Evolutionary conservation across 352 stramenopile species (phyloP), one percentile per base, ranked within the genome.

Genomic region (Sclerospora graminicola): DNA sequence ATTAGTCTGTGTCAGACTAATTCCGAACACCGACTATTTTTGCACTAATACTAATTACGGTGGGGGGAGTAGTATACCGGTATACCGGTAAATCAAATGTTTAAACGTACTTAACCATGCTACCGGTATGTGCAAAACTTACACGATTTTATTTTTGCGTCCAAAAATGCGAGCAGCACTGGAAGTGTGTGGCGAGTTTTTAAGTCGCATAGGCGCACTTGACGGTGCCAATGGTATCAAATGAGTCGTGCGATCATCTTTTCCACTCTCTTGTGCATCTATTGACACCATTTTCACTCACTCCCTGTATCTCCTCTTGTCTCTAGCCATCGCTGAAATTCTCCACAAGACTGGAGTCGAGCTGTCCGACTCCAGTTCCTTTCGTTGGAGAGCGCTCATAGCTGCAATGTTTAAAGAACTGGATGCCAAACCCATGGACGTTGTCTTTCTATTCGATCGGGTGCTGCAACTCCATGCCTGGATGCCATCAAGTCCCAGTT

Each of bases 381-480:
- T 77, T 41, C 68, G 58, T 21, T 81, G 61, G 63, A 63, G 74
- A 14, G 47, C 55, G 45, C 51, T 87, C 16, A 41, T 89, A 27
- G 56, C 65, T 7, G 57, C 63, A 23, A 61, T 89, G 16, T 56
- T 51, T 8, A 32, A 59, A 27, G 78, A 89, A 30, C 47, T 89
- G 29, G 41, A 54, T 20, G 46, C 62, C 26, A n/a, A 47, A 7
- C 39, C 51, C 1, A 42, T 76, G 36, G 62, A 88, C 57, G 69
- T 70, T 16, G 52, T 65, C n/a, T 82, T 85, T 26, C 9, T 88
- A 35, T 84, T 81, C 47, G 71, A 83, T 26, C 58, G 74, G 4
- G 45, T 90, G 39, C 47, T 85, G 6, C 71, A 89, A 24, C 46
- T 89, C 34, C 42, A 57, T 26, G 41, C 49, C 2, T 62, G 47